Conservation (phyloP, 192 early-diverging fungal species). For the Gonapodya sp. region DNA sequence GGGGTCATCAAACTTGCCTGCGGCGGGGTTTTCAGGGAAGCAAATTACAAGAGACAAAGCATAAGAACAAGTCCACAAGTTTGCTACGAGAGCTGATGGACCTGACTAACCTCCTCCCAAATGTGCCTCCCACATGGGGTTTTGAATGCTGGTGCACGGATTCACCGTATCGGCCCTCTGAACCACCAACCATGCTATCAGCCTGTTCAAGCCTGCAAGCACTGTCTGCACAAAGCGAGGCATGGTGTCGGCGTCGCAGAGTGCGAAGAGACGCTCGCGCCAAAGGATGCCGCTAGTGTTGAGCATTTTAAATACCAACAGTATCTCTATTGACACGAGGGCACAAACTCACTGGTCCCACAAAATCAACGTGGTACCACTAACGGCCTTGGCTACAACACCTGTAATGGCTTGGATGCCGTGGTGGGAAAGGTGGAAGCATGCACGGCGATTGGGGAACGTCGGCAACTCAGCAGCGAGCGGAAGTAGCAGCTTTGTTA, state of each 20-base stretch:
- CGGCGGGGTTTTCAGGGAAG: background rate
- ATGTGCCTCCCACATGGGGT: conserved; percentile 28
- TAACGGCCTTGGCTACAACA: conserved; percentile 28
- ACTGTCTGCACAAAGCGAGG: conserved; percentile 30
- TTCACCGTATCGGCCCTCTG: conserved; percentile 25
- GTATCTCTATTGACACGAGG: background rate
- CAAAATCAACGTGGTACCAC: conserved; percentile 23
- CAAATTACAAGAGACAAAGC: background rate
- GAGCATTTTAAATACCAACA: background rate
- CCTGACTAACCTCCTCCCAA: conserved; percentile 27
- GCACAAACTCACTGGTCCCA: conserved; percentile 24
- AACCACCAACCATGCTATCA: conserved; percentile 24
- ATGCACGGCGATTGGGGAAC: conserved; percentile 24
- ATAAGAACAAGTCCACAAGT: background rate
- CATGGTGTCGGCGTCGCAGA: conserved; percentile 28
- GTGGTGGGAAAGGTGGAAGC: conserved; percentile 25
- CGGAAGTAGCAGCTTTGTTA: conserved; percentile 24
- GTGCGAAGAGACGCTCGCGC: conserved; percentile 32
- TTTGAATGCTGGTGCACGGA: conserved; percentile 33
- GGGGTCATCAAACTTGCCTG: conserved; percentile 19
- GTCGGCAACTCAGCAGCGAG: conserved; percentile 24
- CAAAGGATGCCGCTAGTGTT: conserved; percentile 33
- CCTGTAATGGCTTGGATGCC: conserved; percentile 36
- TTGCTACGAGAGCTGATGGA: too few species aligned
- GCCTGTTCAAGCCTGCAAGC: conserved; percentile 28